phyloP scores from a whole-genome alignment of 2,329 filamentous ascomycete genomes.

The Claviceps paspali region DNA sequence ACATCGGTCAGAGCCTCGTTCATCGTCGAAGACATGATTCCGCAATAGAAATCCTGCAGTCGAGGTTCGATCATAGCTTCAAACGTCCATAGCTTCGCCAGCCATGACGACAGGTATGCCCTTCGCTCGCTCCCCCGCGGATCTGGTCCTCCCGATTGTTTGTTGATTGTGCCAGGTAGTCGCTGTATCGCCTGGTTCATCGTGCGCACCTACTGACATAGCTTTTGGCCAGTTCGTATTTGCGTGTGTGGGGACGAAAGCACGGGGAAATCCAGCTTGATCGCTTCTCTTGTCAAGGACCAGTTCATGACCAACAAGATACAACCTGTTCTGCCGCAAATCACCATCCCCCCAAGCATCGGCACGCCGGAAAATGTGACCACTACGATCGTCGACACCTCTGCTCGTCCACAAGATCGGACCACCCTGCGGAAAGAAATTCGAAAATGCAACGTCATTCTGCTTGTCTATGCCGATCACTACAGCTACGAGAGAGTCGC shows the following conservation, averaged over 20 bases:
- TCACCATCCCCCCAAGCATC: conserved; percentile 85
- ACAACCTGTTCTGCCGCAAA: conserved; percentile 82
- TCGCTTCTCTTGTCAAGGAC: conserved; percentile 91
- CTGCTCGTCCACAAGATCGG: conserved; percentile 83
- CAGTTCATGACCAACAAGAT: conserved; percentile 94
- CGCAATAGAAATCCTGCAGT: background rate
- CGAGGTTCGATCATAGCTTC: too few species aligned
- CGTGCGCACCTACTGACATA: conserved; percentile 3
- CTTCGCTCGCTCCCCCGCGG: background rate
- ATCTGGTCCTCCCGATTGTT: background rate
- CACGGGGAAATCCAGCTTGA: conserved; percentile 85
- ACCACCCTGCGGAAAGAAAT: conserved; percentile 85
- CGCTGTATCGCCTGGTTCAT: background rate
- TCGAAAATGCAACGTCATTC: conserved; percentile 89
- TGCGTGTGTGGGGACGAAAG: conserved; percentile 95
- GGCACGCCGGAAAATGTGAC: conserved; percentile 93
- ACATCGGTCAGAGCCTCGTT: background rate
- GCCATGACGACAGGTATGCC: conserved; percentile 6
- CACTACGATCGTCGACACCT: conserved; percentile 95
- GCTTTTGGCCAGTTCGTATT: conserved; percentile 50
- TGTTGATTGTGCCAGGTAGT: too few species aligned
- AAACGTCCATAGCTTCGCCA: too few species aligned
- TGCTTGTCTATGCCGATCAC: conserved; percentile 94
- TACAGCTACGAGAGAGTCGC: conserved; percentile 98
- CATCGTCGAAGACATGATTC: conserved; percentile 7